Percentiles rank a stretch among this genome's conserved stretches.
phyloP scores from a whole-genome alignment of 805 yeast genomes.

The Blastobotrys parvus region DNA sequence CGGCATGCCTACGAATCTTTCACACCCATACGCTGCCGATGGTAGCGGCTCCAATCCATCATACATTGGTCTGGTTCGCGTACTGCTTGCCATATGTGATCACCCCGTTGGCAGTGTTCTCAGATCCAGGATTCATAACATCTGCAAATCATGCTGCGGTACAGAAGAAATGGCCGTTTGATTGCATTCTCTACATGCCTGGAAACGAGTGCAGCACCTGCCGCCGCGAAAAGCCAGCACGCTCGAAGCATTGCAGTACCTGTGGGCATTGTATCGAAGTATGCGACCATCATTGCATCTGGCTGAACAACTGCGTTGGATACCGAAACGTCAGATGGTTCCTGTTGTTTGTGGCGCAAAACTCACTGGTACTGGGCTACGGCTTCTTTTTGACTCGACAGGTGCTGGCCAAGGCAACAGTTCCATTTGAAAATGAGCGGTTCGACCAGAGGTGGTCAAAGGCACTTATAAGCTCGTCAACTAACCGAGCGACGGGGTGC shows the following conservation, averaged over 20 bases:
- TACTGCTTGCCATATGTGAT: constrained; percentile 19
- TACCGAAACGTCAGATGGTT: constrained; percentile 56
- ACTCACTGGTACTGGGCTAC: constrained; percentile 37
- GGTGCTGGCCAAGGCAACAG: neutral
- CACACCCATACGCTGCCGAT: constrained; percentile 10
- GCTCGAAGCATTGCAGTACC: constrained; percentile 51
- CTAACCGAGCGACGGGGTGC: constrained; percentile 28
- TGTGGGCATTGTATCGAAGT: constrained; percentile 41
- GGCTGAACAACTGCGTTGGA: constrained; percentile 58
- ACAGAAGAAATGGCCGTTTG: constrained; percentile 30
- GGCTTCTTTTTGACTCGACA: constrained; percentile 31
- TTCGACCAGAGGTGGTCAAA: neutral
- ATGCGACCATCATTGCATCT: constrained; percentile 55
- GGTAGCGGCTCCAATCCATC: neutral
- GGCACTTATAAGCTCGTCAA: constrained; percentile 7
- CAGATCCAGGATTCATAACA: constrained; percentile 33
- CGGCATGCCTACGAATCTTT: constrained; percentile 12
- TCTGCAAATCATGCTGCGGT: constrained; percentile 20
- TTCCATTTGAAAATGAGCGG: no score
- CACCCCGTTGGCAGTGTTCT: constrained; percentile 23
- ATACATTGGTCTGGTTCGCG: constrained; percentile 15
- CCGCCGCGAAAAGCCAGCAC: constrained; percentile 40
- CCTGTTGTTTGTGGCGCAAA: constrained; percentile 43
- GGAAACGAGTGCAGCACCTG: constrained; percentile 43
- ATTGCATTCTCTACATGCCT: constrained; percentile 46